Evolutionary conservation across 2,329 filamentous ascomycete species (phyloP), one percentile per base, ranked within the genome.

Genomic region (Botrytis hyacinthi): DNA sequence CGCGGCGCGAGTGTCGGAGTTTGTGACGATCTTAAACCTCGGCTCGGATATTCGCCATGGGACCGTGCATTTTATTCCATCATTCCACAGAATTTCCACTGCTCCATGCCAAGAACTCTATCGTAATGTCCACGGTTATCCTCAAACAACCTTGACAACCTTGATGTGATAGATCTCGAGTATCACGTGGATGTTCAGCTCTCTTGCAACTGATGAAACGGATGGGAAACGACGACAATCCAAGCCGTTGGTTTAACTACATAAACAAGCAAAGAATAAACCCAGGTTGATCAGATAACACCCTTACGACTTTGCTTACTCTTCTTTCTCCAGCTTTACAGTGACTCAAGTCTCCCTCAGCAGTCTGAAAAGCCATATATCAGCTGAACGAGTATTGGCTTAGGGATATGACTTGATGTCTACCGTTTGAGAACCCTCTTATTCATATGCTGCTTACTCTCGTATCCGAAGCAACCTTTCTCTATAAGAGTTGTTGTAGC

Each of bases 11-110:
- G 40, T 9, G 66, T 57, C 66, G 66, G 48, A 42, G 35, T 68
- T 68, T 57, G 48, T 10, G 35, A 69, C 66, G 29, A 57, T 57
- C 32, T 71, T 71, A 51, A 54, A 67, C 70, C 70, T 72, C 70
- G 70, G 70, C 37, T 72, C 70, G 61, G 61, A 72, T 54, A 65
- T 54, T 67, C n/a, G 16, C 35, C 18, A n/a, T 42, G 48, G n/a
- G 66, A 12, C 40, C 48, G 48, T 68, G 66, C 35, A 22, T 42
- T 57, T 42, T 16, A 46, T 48, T 66, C 63, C 32, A 14, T 67
- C 46, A 40, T 32, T 44, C 26, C 8, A 46, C 9, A 22, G 29
- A 35, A 60, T 60, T 29, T 46, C 61, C 61, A 65, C 61, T 16
- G 63, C 46, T 40, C 9, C 44, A 68, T 68, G 65, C 65, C 65